Percentiles rank a stretch among this genome's conserved stretches.
Evolutionary conservation across 139 green algal genomes (phyloP).

Genomic region (Ettlia oleoabundans): DNA sequence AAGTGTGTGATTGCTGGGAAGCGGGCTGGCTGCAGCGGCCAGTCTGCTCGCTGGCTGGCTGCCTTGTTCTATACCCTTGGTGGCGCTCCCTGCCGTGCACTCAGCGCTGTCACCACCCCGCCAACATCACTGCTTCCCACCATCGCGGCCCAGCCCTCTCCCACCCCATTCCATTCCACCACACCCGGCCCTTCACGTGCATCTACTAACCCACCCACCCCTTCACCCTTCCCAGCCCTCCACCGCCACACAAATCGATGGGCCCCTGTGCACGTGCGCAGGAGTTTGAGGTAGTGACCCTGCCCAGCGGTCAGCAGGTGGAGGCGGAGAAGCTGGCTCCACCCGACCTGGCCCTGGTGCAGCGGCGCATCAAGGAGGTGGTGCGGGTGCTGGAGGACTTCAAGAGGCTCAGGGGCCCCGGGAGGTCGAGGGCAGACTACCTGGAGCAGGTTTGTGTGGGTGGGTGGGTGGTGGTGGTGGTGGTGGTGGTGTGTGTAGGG

Average conservation of each 20-base stretch:
- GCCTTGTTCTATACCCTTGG: background rate
- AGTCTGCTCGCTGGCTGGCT: background rate
- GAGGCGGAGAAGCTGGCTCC: conserved; percentile 55
- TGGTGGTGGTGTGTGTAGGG: background rate
- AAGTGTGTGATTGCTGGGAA: no score
- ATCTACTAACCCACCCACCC: no score
- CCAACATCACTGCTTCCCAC: no score
- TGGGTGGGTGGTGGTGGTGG: background rate
- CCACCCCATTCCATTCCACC: no score
- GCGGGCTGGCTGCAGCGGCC: no score
- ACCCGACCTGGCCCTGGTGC: conserved; percentile 54
- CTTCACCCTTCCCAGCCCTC: background rate
- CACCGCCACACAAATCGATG: background rate
- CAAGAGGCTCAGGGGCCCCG: conserved; percentile 55
- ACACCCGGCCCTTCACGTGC: no score
- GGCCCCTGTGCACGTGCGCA: background rate
- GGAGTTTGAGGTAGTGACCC: conserved; percentile 52
- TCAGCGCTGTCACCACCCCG: no score
- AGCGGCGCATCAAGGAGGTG: conserved; percentile 70
- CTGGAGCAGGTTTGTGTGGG: conserved; percentile 61
- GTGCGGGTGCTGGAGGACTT: conserved; percentile 88
- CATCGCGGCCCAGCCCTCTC: no score
- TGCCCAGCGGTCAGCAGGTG: conserved; percentile 63
- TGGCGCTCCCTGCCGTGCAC: background rate
- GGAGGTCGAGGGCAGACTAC: conserved; percentile 75